A percentile compares a stretch with the other conserved stretches of the same genome.
phyloP scores from a whole-genome alignment of 768 basidiomycete genomes.

The Tylopilus rubrobrunneus region DNA sequence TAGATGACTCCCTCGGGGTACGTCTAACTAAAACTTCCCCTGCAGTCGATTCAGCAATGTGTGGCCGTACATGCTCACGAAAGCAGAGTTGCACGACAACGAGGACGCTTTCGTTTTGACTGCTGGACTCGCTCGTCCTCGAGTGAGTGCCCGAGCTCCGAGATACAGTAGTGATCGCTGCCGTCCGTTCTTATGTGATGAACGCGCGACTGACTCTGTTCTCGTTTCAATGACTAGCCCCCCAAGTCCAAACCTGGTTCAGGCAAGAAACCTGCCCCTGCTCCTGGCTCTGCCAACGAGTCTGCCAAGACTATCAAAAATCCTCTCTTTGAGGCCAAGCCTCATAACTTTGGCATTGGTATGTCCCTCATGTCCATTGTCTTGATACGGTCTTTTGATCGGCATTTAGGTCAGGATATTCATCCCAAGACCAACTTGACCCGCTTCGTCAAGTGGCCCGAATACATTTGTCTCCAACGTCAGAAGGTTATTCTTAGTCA shows the following conservation, averaged over 20 bases:
- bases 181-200: conserved; percentile 21
- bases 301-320: no score
- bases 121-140: conserved; percentile 39
- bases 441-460: conserved; percentile 99
- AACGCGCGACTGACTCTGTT: no score
- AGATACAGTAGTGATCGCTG: conserved; percentile 33
- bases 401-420: conserved; percentile 78
- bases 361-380: conserved; percentile 15
- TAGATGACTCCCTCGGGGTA: conserved; percentile 35
- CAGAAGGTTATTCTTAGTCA: conserved; percentile 98
- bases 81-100: no score
- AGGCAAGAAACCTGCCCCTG: no score
- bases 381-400: not conserved
- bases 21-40: conserved; percentile 17
- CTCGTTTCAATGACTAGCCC: no score
- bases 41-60: conserved; percentile 27
- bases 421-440: conserved; percentile 87
- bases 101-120: conserved; percentile 25
- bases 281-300: no score
- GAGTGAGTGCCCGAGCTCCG: conserved; percentile 52
- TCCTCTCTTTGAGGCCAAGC: no score
- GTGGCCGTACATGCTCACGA: no score
- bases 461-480: conserved; percentile 95
- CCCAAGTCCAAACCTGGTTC: no score
- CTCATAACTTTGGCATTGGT: conserved; percentile 98